Conservation (phyloP, 1,284 basidiomycete genomes). For the Grifola frondosa region DNA sequence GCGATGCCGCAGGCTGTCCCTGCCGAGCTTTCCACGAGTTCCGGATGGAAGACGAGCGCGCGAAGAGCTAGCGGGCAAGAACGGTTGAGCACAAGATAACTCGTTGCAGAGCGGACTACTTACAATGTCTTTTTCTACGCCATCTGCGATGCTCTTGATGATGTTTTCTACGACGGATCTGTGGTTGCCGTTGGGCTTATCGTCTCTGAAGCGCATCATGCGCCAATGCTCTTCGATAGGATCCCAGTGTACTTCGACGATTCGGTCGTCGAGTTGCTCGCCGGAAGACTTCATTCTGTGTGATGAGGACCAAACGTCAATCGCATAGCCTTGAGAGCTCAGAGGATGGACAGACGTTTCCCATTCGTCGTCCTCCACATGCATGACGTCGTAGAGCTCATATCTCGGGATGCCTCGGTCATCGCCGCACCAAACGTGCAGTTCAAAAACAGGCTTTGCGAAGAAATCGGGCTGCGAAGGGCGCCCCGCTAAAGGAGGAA, state of each 20-base stretch:
- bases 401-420: conserved; percentile 61
- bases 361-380: conserved; percentile 92
- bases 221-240: conserved; percentile 66
- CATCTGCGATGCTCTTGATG: conserved; percentile 85
- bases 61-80: conserved; percentile 52
- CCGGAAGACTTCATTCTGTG: conserved; percentile 80
- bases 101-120: conserved; percentile 25
- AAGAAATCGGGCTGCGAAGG: conserved; percentile 71
- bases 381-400: conserved; percentile 86
- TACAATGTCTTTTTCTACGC: conserved; percentile 84
- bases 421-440: conserved; percentile 79
- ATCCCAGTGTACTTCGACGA: conserved; percentile 96
- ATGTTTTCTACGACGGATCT: conserved; percentile 81
- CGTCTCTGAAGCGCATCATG: conserved; percentile 89
- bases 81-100: conserved; percentile 4
- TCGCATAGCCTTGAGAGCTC: too few species aligned
- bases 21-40: conserved; percentile 68
- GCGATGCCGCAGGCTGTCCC: conserved; percentile 34
- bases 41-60: conserved; percentile 57
- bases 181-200: conserved; percentile 91
- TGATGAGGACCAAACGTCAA: conserved; percentile 2
- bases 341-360: conserved; percentile 60
- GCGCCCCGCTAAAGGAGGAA: conserved; percentile 66
- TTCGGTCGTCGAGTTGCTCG: conserved; percentile 89
- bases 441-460: conserved; percentile 84